Base-by-base conservation (phyloP, 192 early-diverging fungal genomes). In the Podochytrium sp. region DNA sequence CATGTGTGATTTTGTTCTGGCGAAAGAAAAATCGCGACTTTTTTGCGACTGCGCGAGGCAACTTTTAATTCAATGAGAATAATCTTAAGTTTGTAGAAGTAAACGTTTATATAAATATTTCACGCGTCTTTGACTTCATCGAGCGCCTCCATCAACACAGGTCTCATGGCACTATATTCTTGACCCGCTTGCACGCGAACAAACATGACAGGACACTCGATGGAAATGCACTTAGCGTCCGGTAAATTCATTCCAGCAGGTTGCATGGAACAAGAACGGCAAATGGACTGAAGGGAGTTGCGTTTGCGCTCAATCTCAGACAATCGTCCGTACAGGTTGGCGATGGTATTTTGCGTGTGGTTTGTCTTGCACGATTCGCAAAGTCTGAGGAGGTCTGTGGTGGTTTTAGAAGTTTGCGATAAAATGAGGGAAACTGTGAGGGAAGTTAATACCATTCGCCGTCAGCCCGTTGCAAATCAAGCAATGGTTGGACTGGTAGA, bases 401-500 rank as follows among this genome's bases (percentile, higher is more conserved):
- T 57, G 52, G 27, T 2, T n/a, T 55, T 47, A 40, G 10, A 30
- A 73, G 38, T 7, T 33, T 27, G n/a, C 23, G 50, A 51, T 33
- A 60, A 2, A 60, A 60, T 25, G 20, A 5, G 50, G 35, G 1
- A 58, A 35, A 29, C 1, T 12, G 66, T 35, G 10, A 49, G 42
- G 14, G 1, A 56, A 34, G 55, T 39, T 30, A 62, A 72, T 64
- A 86, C 84, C 76, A 33, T 85, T 78, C 29, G 38, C 50, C n/a
- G 79, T 78, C 37, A 81, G 30, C 55, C 85, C 80, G 34, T 78
- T 49, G 73, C 92, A 94, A 6, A 91, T 74, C 0, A 86, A 14
- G 73, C 92, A 94, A 37, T 88, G 82, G 29, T 81, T 79, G 29
- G 90, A 84, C 49, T 79, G 77, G 66, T 92, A 94, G 76, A 87